Evolutionary conservation across 208 protist genomes (phyloP).

Genomic region (Leishmania tarentolae): DNA sequence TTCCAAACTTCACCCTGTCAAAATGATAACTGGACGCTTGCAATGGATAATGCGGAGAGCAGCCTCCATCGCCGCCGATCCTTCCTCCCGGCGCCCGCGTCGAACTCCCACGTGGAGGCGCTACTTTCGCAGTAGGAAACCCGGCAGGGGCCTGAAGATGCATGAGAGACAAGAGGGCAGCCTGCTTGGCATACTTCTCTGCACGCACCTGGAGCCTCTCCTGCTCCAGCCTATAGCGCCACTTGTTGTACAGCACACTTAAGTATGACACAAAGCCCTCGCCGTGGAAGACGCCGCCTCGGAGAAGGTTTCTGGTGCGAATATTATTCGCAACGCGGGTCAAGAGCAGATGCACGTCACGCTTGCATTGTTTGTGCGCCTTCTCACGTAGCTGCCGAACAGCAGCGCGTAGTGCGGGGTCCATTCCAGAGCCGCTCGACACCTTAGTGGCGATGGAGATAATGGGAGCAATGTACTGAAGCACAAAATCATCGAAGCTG

Average conservation of each 20-base stretch:
- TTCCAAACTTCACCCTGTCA: slow-evolving; percentile 27
- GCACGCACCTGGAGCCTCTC: slow-evolving; percentile 13
- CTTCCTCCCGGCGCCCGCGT: not conserved
- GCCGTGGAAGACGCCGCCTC: slow-evolving; percentile 36
- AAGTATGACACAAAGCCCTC: slow-evolving; percentile 57
- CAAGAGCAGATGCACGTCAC: slow-evolving; percentile 40
- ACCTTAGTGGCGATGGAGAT: slow-evolving; percentile 34
- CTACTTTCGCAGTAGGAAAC: not conserved
- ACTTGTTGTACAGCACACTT: slow-evolving; percentile 53
- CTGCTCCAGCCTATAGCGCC: slow-evolving; percentile 36
- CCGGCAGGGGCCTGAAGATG: slow-evolving; percentile 4
- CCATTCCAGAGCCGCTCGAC: slow-evolving; percentile 14
- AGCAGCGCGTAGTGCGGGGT: slow-evolving; percentile 35
- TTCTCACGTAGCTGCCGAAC: slow-evolving; percentile 49
- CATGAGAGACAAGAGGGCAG: slow-evolving; percentile 29
- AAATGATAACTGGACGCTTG: slow-evolving; percentile 38
- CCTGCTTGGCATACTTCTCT: slow-evolving; percentile 4
- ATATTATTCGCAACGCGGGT: slow-evolving; percentile 55
- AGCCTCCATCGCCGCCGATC: not conserved
- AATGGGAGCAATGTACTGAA: slow-evolving; percentile 46
- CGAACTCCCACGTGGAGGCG: not conserved
- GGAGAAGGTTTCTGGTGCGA: slow-evolving; percentile 44
- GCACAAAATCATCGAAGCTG: slow-evolving; percentile 45
- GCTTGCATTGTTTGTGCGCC: slow-evolving; percentile 33
- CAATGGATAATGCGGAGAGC: not conserved